Evolutionary conservation across 345 rosid species (phyloP), one percentile per base, ranked within the genome.

Genomic region (Clarkia xantiana): DNA sequence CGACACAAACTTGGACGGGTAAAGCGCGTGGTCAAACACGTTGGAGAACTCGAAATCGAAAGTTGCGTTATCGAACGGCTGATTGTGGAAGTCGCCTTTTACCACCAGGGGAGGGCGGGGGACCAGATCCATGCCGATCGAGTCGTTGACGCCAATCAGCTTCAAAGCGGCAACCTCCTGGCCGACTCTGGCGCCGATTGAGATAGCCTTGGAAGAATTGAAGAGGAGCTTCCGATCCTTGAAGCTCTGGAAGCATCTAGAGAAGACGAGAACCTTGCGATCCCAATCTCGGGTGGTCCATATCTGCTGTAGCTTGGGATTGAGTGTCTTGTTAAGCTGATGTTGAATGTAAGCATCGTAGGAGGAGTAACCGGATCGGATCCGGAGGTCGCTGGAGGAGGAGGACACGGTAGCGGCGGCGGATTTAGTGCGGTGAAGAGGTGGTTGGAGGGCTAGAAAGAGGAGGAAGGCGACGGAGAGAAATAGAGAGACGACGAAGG

Each of bases 261-360:
- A 58, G 60, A 90, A 90, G 49, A 90, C 94, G 0, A 54, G 72
- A 23, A 90, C 67, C 55, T 90, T 86, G 1, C 93, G 78, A 29
- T 76, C 91, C 97, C 96, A 90, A 39, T 90, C 97, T 6, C 96
- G 86, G 16, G 93, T 86, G 11, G 70, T 77, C 97, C 97, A 86
- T 19, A 76, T 67, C 25, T 70, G 42, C 4, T 95, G 60, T 10
- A 90, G 84, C 64, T 76, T 86, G 0, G 96, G 96, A 63, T 90
- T 83, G 1, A 74, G 86, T 58, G 96, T 90, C 58, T 90, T 86
- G 75, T 81, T 86, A 58, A 90, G 94, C 66, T 90, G 97, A 55
- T 75, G 94, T 11, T 90, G 73, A 45, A 86, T 71, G 93, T 90
- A 86, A 17, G 84, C 52, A 3, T 77, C 86, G 85, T 90, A 90